Evolutionary conservation across 2,329 filamentous ascomycete genomes (phyloP), one percentile per base, ranked within the genome.

Genomic region (Aspergillus neotritici): DNA sequence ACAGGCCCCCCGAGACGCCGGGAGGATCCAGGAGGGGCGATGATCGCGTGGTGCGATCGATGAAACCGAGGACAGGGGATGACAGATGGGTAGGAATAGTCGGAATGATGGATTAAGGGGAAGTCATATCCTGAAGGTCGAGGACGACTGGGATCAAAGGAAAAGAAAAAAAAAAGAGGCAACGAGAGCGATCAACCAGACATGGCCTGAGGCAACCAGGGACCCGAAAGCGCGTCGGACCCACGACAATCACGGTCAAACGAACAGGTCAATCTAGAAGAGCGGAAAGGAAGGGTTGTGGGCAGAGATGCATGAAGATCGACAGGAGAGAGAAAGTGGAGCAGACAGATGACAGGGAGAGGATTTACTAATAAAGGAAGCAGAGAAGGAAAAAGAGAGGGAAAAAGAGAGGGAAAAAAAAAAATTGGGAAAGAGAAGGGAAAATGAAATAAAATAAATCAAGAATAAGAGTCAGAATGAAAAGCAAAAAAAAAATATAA

Each of bases 21-120:
- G 64, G 64, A 60, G 67, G 65, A 73, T 75, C 71, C 71, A 75
- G 67, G 61, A 63, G 71, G 69, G 70, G 71, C 68, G 64, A 64
- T 47, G 62, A 62, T 62, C 60, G 61, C 61, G 55, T 40, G 43
- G 50, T 47, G 61, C 60, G 60, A 61, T 57, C 59, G 37, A 25
- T 25, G 21, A 25, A 25, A 25, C 7, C 7, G 21, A 25, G 6
- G 4, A 8, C 21, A 25, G 21, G 5, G 21, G 21, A 9, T 25
- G 21, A 25, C 21, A 25, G 21, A 25, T 25, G 21, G 21, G 21
- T 25, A 9, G 6, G 21, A 25, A 25, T 25, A 8, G 21, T 25
- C 2, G 6, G 21, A 25, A 25, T 25, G 21, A 25, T 25, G 21
- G 21, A 25, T 25, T 25, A 25, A 25, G 21, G 9, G 21, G 9